Base-by-base conservation (phyloP, 1,139 yeast genomes). In the Suhomyces kunorum region DNA sequence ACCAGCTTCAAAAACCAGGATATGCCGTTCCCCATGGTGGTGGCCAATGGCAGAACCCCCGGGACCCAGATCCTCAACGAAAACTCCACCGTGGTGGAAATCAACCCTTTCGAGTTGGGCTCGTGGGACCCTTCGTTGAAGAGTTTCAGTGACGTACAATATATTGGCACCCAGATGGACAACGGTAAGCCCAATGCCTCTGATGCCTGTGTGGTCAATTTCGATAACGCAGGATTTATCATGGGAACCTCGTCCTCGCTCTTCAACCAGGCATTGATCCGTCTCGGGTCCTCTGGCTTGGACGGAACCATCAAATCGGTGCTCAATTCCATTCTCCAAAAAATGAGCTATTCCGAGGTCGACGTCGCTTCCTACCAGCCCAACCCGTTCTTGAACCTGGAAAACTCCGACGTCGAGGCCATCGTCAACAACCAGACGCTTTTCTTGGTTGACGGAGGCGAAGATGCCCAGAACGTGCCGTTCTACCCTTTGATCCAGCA, bases 361-460 rank as follows among this genome's bases (percentile, higher is more conserved):
- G 77, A 71, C 43, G 63, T 71, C 34, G 77, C 77, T 1, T 46
- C 60, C 8, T 71, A 69, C 50, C 42, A 49, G 8, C 77, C 77
- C 11, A 71, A 71, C 45, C 77, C 77, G 6, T 71, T 70, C 49
- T 53, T 49, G 35, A 34, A 44, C 16, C 30, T 38, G n/a, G 46
- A 44, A 6, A 49, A 54, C 14, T 54, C 50, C 30, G 45, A 43
- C 5, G 45, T 44, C 19, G 54, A 54, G 11, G 50, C 52, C 37
- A 59, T 72, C 42, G 47, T 61, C 37, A 40, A 52, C 38, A 56
- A 60, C 52, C 71, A 74, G 5, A 66, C 76, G 4, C 69, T 89
- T 32, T 77, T 64, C 54, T 70, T 88, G 45, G 90, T 82, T n/a
- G 97, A 89, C 58, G 96, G 96, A 45, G 96, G 96, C 49, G 90